Conservation (phyloP, 139 green algal species). For the Closterium sp. region DNA sequence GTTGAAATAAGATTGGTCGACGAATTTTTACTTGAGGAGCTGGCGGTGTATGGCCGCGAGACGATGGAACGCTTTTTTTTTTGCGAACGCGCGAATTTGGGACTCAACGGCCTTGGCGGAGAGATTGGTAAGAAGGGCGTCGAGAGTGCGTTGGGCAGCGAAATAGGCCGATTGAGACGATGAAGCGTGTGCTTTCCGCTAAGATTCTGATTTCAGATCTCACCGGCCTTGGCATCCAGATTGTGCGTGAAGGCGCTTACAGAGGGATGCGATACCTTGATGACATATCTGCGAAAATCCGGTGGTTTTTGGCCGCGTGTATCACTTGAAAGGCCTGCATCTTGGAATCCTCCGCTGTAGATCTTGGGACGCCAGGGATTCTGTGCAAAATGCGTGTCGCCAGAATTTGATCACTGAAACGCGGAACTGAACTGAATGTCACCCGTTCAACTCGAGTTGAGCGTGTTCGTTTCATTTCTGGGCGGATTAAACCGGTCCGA, state of each 20-base stretch:
- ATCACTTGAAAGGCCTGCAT: too few species aligned
- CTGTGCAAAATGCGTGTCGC: too few species aligned
- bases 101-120: slow-evolving; percentile 54
- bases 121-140: background rate
- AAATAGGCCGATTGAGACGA: background rate
- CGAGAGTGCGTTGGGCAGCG: background rate
- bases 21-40: too few species aligned
- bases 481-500: too few species aligned
- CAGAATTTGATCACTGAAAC: background rate
- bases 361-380: too few species aligned
- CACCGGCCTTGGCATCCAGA: background rate
- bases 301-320: too few species aligned
- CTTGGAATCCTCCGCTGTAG: too few species aligned
- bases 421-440: background rate
- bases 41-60: slow-evolving; percentile 96
- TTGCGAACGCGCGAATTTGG: slow-evolving; percentile 64
- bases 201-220: background rate
- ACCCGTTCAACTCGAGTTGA: background rate
- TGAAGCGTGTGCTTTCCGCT: background rate
- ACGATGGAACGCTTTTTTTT: slow-evolving; percentile 88
- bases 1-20: too few species aligned
- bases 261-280: too few species aligned
- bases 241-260: background rate
- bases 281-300: too few species aligned
- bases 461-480: too few species aligned